Evolutionary conservation across 192 early-diverging fungal species (phyloP).

Genomic region (Pilaira anomala): DNA sequence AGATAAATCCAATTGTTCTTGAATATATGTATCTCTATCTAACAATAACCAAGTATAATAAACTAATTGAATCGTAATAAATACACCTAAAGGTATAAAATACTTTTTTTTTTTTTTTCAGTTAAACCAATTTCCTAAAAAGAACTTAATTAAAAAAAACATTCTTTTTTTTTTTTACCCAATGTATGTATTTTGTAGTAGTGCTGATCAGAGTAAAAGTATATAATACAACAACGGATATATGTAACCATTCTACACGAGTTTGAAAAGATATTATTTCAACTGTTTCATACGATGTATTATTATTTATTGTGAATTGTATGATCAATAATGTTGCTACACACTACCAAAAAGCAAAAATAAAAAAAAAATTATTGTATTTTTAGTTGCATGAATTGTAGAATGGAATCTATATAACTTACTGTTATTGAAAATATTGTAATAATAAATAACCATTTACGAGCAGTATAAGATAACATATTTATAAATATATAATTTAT

Average conservation of each 20-base stretch:
- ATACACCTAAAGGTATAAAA: slow-evolving; percentile 7
- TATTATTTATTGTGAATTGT: neutral
- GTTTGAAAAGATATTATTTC: neutral
- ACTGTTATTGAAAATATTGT: neutral
- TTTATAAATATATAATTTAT: neutral
- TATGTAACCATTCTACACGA: slow-evolving; percentile 3
- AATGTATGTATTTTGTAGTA: slow-evolving; percentile 2
- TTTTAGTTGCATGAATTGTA: neutral
- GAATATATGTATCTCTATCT: neutral
- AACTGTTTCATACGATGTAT: neutral
- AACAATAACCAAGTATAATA: slow-evolving; percentile 1
- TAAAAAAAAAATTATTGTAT: neutral
- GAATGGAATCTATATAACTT: neutral
- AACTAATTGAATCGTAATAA: slow-evolving; percentile 4
- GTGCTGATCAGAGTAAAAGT: neutral
- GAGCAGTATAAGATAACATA: neutral
- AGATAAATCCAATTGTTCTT: slow-evolving; percentile 2
- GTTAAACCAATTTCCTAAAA: neutral
- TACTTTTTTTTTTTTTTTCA: neutral
- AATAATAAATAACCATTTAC: neutral
- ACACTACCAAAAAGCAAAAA: neutral
- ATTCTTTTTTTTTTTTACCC: neutral
- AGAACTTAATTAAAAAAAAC: neutral
- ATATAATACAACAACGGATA: slow-evolving; percentile 1
- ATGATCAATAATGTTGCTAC: neutral